Base-by-base conservation (phyloP, 2,329 filamentous ascomycete genomes). In the Fusarium citri region DNA sequence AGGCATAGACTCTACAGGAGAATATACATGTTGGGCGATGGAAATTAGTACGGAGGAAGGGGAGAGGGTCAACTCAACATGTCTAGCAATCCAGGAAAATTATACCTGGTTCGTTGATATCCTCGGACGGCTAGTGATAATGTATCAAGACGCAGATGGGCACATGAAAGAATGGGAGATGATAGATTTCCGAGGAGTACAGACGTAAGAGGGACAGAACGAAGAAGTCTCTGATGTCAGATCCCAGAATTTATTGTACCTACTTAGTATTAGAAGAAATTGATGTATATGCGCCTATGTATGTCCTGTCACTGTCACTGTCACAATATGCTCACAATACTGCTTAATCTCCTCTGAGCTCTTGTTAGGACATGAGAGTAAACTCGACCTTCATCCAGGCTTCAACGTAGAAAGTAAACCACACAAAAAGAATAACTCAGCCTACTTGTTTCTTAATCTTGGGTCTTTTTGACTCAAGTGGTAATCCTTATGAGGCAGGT, bases 61-160 rank as follows among this genome's bases (percentile, higher is more conserved):
- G 11, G 49, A 69, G 23, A 31, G 49, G 15, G 23, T 68, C 31
- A 20, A 22, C 1, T 25, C 15, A 18, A 42, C 8, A 15, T 10
- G 34, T 8, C 4, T 68, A 14, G 18, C 15, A 3, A 54, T 48
- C 16, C 25, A 12, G 5, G 25, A 26, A 20, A 2, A 0, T 9
- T 20, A 40, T 7, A 30, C 6, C 7, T 66, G 54, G 54, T 66
- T 60, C 22, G 8, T 69, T 45, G 50, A 69, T 18, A 49, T 65
- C 16, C 28, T 55, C 37, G 59, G 59, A 18, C 50, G 50, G 3
- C 22, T 68, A 23, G 46, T 69, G 8, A n/a, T 65, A 11, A 20
- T 47, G 2, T 57, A 64, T 15, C 3, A 31, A 14, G 12, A 22
- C 11, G 3, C 6, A 12, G 9, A 10, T 3, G 15, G 22, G 4